Evolutionary conservation across 2,329 filamentous ascomycete genomes (phyloP), one percentile per base, ranked within the genome.

Genomic region (Anthostomella pinea): DNA sequence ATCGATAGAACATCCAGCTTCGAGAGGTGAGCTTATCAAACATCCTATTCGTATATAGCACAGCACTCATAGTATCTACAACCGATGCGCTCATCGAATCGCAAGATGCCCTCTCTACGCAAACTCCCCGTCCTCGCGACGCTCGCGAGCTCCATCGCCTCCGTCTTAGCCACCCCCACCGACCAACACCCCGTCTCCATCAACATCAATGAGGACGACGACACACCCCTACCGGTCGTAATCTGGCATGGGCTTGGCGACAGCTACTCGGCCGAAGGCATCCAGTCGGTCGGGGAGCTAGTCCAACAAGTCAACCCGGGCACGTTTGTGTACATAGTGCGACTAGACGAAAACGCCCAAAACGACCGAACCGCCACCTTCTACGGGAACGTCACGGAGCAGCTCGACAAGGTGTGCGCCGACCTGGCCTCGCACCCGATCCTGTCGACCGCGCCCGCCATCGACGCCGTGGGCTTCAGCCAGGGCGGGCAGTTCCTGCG

Each of bases 401-500:
- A 97, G 65, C 62, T 97, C 40, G 74, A 74, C 24, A 60, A 73
- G 45, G 87, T 95, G 33, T 97, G 93, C 75, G 70, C 68, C n/a
- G 80, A 83, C 52, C 76, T 97, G 26, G 75, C 84, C 40, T 59
- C 73, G 0, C 79, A 96, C 58, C 83, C 84, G 1, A 86, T 95
- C 60, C 77, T 96, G 11, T 83, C 83, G 38, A 86, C 83, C 6
- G 86, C 87, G 0, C 85, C 86, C 0, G 87, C 84, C 46, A 74
- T 96, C 58, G 93, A 97, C 64, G 91, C 90, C 21, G 68, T 98
- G 22, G 93, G 93, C 18, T 96, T 98, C 70, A 93, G 86, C 10
- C 93, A 98, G 64, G 93, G 93, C 46, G 93, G 93, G 2, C 87
- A 95, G 62, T 96, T 98, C 68, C 76, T 98, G n/a, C 82, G 93